A percentile compares a stretch with the other conserved stretches of the same genome.
These are phyloP conservation scores for Agaricales sp. DNA, from an alignment of 1,284 basidiomycete genomes.

Conservation along the genomic window DNA sequence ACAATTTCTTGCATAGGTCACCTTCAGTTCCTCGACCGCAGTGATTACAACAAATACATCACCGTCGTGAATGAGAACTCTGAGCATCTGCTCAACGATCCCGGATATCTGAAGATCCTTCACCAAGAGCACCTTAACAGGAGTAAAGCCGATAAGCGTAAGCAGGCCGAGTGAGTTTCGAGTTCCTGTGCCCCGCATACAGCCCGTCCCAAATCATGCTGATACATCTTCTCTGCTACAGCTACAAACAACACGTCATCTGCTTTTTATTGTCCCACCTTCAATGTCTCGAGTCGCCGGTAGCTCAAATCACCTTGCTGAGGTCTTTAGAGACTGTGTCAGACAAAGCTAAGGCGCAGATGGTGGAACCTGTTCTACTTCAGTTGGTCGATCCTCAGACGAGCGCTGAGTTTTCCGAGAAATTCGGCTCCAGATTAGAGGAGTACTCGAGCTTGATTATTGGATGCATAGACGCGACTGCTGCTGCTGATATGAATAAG, in stretches of 20 bases:
- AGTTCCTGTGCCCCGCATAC: slow-evolving; percentile 1
- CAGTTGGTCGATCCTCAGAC: slow-evolving; percentile 23
- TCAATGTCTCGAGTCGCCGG: slow-evolving; percentile 42
- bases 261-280: slow-evolving; percentile 83
- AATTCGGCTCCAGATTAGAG: slow-evolving; percentile 21
- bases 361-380: slow-evolving; percentile 54
- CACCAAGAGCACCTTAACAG: slow-evolving; percentile 50
- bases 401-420: slow-evolving; percentile 6
- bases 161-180: slow-evolving; percentile 45
- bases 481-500: slow-evolving; percentile 36
- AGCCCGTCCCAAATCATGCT: slow-evolving; percentile 6
- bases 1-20: slow-evolving; percentile 27
- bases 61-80: slow-evolving; percentile 39
- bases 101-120: slow-evolving; percentile 48
- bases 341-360: slow-evolving; percentile 53
- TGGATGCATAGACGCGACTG: slow-evolving; percentile 43
- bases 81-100: slow-evolving; percentile 65
- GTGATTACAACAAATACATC: slow-evolving; percentile 64
- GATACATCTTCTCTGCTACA: slow-evolving; percentile 18
- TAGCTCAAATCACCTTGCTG: slow-evolving; percentile 49
- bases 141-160: slow-evolving; percentile 46
- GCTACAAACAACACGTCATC: slow-evolving; percentile 67
- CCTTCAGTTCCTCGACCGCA: slow-evolving; percentile 73
- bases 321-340: slow-evolving; percentile 48
- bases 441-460: slow-evolving; percentile 41